These are phyloP conservation scores for Musa itinerans DNA, from an alignment of 176 grass and related monocot species.

Conservation along the genomic window DNA sequence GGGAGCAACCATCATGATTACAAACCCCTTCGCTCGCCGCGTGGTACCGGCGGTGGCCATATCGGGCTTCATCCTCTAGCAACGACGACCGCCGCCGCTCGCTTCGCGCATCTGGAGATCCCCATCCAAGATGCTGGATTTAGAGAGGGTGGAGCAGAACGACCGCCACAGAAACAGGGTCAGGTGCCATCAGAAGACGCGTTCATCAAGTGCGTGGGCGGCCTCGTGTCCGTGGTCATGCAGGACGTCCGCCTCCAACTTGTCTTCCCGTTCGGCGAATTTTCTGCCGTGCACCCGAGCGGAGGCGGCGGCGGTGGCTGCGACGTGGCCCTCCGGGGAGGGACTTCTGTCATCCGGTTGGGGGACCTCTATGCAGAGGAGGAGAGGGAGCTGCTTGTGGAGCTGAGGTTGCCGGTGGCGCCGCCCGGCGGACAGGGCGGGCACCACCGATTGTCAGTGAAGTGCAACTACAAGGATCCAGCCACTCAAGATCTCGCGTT, in stretches of 20 bases:
- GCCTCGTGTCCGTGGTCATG: conserved; percentile 86
- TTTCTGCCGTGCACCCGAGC: conserved; percentile 66
- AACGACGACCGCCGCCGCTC: conserved; percentile 25
- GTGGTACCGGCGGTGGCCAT: neutral
- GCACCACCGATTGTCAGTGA: conserved; percentile 36
- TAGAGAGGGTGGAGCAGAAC: neutral
- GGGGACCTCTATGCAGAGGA: conserved; percentile 96
- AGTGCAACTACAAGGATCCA: conserved; percentile 64
- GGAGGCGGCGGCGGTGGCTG: conserved; percentile 29
- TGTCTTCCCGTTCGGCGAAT: conserved; percentile 50
- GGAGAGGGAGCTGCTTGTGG: conserved; percentile 80
- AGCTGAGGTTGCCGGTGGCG: conserved; percentile 49
- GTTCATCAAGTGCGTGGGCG: conserved; percentile 79
- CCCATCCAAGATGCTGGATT: conserved; percentile 28
- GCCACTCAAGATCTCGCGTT: conserved; percentile 38
- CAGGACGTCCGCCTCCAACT: conserved; percentile 78
- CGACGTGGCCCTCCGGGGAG: neutral
- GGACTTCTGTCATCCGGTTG: conserved; percentile 11
- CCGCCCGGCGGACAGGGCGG: neutral
- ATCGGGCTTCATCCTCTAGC: neutral
- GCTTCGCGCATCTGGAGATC: conserved; percentile 92
- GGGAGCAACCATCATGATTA: neutral
- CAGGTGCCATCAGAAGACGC: conserved; percentile 39
- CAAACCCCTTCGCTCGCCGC: neutral
- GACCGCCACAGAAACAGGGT: conserved; percentile 15